phyloP scores from a whole-genome alignment of 1,284 basidiomycete species.

The Flammula alnicola region DNA sequence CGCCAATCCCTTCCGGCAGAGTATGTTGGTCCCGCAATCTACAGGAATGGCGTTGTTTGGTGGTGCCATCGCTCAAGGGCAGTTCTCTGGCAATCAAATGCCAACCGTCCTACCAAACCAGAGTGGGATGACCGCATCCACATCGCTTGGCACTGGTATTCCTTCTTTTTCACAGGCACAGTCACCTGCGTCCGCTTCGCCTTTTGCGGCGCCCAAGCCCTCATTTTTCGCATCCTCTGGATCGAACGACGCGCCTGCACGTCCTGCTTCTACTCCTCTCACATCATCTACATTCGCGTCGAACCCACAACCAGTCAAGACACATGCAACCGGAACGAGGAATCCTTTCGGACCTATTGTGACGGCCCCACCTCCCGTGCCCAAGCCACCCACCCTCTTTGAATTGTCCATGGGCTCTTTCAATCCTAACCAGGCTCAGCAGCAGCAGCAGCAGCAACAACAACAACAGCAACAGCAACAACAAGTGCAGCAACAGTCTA shows the following conservation, averaged over 20 bases:
- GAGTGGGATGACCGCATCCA: constrained; percentile 5
- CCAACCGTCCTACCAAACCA: constrained; percentile 9
- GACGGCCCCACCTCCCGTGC: constrained; percentile 68
- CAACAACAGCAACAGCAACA: constrained; percentile 32
- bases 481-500: constrained; percentile 32
- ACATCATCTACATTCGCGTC: constrained; percentile 47
- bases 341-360: constrained; percentile 92
- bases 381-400: constrained; percentile 80
- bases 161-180: constrained; percentile 7
- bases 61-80: constrained; percentile 27
- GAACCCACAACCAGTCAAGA: constrained; percentile 64
- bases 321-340: constrained; percentile 91
- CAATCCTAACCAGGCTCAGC: constrained; percentile 23
- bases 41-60: constrained; percentile 61
- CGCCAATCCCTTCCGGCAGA: constrained; percentile 74
- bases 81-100: constrained; percentile 9
- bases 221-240: constrained; percentile 21
- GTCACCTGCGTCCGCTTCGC: constrained; percentile 14
- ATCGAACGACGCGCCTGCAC: constrained; percentile 42
- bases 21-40: constrained; percentile 67
- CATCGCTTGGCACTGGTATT: neutral
- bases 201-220: constrained; percentile 27
- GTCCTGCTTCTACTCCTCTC: constrained; percentile 74
- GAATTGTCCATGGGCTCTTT: constrained; percentile 58
- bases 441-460: constrained; percentile 27